These are phyloP conservation scores for Oidiodendron maius DNA, from an alignment of 495 filamentous ascomycete species.

Conservation along the genomic window DNA sequence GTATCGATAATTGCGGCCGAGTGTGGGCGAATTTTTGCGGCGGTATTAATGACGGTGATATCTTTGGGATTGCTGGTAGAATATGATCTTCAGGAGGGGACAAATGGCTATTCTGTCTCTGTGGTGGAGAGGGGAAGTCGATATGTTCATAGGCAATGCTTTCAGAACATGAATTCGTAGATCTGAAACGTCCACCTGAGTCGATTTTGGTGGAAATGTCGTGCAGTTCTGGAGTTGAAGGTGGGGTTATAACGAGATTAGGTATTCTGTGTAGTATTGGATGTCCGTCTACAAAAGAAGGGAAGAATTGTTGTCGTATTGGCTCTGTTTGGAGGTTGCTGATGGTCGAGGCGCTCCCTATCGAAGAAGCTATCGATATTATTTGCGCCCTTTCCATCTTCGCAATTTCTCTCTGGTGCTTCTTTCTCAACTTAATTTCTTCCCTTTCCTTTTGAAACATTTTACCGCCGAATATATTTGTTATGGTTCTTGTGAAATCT, in stretches of 20 bases:
- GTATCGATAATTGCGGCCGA: background rate
- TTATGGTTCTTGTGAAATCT: conserved; percentile 44
- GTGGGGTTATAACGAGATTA: no score
- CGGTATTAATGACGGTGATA: conserved; percentile 13
- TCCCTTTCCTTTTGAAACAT: conserved; percentile 43
- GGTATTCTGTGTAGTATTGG: no score
- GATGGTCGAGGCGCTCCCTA: no score
- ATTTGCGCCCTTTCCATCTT: background rate
- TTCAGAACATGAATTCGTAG: no score
- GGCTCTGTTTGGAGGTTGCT: background rate
- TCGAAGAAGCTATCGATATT: no score
- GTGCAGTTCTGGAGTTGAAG: no score
- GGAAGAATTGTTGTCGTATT: no score
- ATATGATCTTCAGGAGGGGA: conserved; percentile 8
- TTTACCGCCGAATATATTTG: conserved; percentile 35
- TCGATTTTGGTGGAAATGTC: no score
- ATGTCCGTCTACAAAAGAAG: no score
- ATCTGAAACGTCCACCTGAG: no score
- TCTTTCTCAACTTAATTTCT: conserved; percentile 36
- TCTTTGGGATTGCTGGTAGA: conserved; percentile 42
- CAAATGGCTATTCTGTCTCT: conserved; percentile 10
- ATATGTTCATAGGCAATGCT: no score
- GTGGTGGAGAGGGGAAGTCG: conserved; percentile 25
- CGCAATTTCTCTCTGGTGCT: background rate
- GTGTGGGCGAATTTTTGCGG: background rate